Conservation (phyloP, 106 monocot genomes). For the Allium sativum region DNA sequence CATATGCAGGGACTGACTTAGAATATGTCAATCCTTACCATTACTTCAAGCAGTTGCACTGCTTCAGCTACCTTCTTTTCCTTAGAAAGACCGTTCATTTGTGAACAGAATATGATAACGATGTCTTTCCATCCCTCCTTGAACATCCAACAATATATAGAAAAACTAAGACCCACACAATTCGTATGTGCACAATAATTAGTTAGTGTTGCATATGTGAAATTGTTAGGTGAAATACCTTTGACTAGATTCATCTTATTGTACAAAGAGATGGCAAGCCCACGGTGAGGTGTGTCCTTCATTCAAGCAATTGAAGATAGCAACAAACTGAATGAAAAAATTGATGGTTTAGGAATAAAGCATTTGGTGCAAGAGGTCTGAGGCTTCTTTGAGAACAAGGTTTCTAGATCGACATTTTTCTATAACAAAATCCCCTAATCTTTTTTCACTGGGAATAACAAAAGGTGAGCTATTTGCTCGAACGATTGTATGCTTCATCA, state of each 20-base stretch:
- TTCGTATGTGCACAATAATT: slow-evolving; percentile 7
- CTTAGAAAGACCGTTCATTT: slow-evolving; percentile 29
- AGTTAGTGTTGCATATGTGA: slow-evolving; percentile 10
- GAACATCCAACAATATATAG: slow-evolving; percentile 7
- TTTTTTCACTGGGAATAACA: too few relatives aligned
- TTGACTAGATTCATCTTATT: slow-evolving; percentile 6
- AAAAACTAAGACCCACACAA: slow-evolving; percentile 8
- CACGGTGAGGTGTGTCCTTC: too few relatives aligned
- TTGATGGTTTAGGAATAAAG: slow-evolving; percentile 9
- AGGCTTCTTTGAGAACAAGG: neutral
- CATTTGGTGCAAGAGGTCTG: slow-evolving; percentile 1
- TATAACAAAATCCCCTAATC: too few relatives aligned
- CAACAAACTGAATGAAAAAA: slow-evolving; percentile 10
- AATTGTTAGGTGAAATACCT: slow-evolving; percentile 1
- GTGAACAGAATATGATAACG: slow-evolving; percentile 17
- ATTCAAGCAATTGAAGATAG: neutral
- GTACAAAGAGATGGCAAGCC: neutral
- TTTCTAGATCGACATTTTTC: neutral
- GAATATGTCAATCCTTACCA: too few relatives aligned
- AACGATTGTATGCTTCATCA: too few relatives aligned
- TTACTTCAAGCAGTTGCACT: slow-evolving; percentile 15
- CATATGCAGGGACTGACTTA: too few relatives aligned
- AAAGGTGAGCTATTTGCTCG: too few relatives aligned
- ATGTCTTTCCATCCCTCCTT: slow-evolving; percentile 16
- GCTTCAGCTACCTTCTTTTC: slow-evolving; percentile 18